phyloP scores from a whole-genome alignment of 345 rosid genomes.

The Aquilaria sinensis region DNA sequence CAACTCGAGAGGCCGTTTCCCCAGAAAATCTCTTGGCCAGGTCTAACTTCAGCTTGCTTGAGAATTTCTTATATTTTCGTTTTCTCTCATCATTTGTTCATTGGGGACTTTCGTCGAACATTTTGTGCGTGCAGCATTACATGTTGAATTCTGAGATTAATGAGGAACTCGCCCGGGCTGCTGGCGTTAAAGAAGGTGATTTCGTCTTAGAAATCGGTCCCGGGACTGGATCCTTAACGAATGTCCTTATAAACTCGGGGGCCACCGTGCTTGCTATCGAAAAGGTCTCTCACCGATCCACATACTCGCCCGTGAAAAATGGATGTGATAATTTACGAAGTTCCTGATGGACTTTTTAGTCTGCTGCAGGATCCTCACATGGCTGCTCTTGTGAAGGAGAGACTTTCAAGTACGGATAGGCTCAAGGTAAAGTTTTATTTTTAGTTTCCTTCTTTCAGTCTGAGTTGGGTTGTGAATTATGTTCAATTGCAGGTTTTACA shows the following conservation, averaged over 20 bases:
- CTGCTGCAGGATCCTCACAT: conserved; percentile 72
- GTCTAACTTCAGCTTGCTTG: conserved; percentile 19
- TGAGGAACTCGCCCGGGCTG: conserved; percentile 50
- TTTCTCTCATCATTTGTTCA: background rate
- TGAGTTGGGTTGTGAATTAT: background rate
- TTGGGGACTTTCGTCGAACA: conserved; percentile 22
- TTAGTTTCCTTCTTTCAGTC: conserved; percentile 5
- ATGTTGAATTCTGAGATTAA: conserved; percentile 85
- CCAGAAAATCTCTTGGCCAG: conserved; percentile 95
- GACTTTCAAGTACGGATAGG: conserved; percentile 45
- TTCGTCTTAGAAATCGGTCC: conserved; percentile 91
- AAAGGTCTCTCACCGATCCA: conserved; percentile 33
- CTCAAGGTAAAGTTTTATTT: conserved; percentile 44
- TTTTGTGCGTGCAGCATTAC: conserved; percentile 55
- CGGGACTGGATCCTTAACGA: conserved; percentile 90
- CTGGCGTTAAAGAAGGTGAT: conserved; percentile 65
- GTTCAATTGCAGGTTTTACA: conserved; percentile 50
- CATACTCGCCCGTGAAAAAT: background rate
- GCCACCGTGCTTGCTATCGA: conserved; percentile 79
- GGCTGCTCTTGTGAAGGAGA: conserved; percentile 63
- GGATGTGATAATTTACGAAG: background rate
- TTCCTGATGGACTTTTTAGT: background rate
- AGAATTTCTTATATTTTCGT: background rate
- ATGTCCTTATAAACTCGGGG: conserved; percentile 56
- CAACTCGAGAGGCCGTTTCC: conserved; percentile 75